These are phyloP conservation scores for Carex kokanica DNA, from an alignment of 176 grass and related monocot species.

Conservation along the genomic window DNA sequence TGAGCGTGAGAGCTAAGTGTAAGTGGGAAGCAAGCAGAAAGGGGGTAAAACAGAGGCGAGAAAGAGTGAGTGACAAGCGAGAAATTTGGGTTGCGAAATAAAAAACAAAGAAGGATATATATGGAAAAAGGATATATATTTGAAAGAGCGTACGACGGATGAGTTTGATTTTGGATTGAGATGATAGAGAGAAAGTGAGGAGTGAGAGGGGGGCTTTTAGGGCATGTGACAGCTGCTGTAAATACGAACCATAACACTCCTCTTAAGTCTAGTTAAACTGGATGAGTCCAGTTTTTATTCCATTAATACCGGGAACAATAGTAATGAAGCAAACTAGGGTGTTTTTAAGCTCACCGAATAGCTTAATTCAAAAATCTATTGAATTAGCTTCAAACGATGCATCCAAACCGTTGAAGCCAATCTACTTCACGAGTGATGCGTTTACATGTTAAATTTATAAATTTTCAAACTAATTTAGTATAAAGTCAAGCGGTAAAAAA, in stretches of 20 bases:
- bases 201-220: neutral
- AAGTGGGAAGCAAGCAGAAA: conserved; percentile 28
- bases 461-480: no score
- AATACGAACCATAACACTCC: neutral
- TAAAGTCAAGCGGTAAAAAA: no score
- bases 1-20: conserved; percentile 20
- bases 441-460: no score
- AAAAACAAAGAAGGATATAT: neutral
- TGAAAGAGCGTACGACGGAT: neutral
- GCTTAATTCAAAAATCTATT: no score
- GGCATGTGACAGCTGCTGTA: conserved; percentile 9
- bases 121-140: conserved; percentile 6
- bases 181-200: neutral
- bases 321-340: neutral
- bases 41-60: neutral
- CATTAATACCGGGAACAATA: neutral
- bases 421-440: no score
- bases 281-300: neutral
- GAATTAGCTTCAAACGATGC: no score
- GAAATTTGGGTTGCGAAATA: neutral
- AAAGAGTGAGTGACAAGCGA: conserved; percentile 26
- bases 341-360: no score
- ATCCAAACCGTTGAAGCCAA: no score
- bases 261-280: neutral
- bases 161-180: neutral